Base-by-base conservation (phyloP, 768 basidiomycete genomes). In the Dioszegia hungarica region DNA sequence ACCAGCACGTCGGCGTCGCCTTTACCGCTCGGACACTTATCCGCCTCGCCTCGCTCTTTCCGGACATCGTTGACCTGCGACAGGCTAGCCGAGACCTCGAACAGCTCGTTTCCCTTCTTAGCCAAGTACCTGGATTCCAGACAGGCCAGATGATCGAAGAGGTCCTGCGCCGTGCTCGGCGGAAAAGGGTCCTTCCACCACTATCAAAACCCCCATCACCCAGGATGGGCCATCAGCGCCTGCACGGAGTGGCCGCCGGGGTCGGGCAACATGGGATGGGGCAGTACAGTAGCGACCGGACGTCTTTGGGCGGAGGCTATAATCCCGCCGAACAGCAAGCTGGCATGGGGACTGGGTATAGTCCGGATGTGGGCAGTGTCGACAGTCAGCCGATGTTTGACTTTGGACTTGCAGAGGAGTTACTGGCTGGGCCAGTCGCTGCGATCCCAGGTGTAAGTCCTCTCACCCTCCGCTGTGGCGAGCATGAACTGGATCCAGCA, bases 81-180 rank as follows among this genome's bases (percentile, higher is more conserved):
- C 59, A 61, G 38, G 54, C 47, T 2, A 48, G 54, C 24, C 47
- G 59, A 37, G 59, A 61, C 22, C 48, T 61, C 11, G 48, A 61
- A 22, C 46, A 61, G 19, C 38, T 61, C 22, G 55, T 54, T n/a
- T 29, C 37, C 10, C 43, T 54, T 6, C 34, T 61, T 3, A 38
- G 40, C 17, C 48, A 61, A 40, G 66, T 64, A 65, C 67, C 70
- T 9, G 67, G 70, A 1, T 68, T 72, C 57, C 67, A 64, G 51
- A 63, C 56, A 37, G 66, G 67, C 2, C 48, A 59, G 15, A 40
- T 64, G 24, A 56, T 72, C 14, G 61, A 56, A 34, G 64, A 65
- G 11, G 66, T 68, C 19, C 41, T 72, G n/a, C 39, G 58, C 28
- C 58, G 58, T 38, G 70, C 70, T 28, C 29, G 70, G 25, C 44